Evolutionary conservation across 345 rosid genomes (phyloP).

Genomic region (Turnera subulata): DNA sequence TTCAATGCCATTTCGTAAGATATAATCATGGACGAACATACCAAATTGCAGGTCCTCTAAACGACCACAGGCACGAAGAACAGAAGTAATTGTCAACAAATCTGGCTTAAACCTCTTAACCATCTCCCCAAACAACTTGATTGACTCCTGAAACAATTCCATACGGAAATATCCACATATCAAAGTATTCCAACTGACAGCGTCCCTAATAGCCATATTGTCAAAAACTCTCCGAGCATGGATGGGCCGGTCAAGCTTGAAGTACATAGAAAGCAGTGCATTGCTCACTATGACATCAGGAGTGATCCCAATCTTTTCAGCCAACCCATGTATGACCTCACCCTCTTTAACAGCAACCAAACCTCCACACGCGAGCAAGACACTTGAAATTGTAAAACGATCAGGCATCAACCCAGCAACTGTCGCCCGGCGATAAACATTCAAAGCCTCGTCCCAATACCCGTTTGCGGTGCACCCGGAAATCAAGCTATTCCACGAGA

Average conservation of each 20-base stretch:
- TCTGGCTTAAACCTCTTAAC: constrained; percentile 45
- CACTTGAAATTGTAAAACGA: constrained; percentile 50
- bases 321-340: constrained; percentile 42
- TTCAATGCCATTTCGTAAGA: constrained; percentile 31
- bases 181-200: constrained; percentile 55
- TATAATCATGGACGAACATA: constrained; percentile 42
- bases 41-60: constrained; percentile 36
- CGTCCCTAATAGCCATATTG: constrained; percentile 46
- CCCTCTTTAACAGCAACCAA: constrained; percentile 39
- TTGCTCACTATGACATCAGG: constrained; percentile 40
- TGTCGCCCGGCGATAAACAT: constrained; percentile 26
- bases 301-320: constrained; percentile 42
- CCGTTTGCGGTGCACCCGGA: constrained; percentile 56
- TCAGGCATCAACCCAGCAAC: constrained; percentile 38
- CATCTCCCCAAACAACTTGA: constrained; percentile 36
- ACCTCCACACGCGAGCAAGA: constrained; percentile 57
- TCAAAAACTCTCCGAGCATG: constrained; percentile 49
- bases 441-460: constrained; percentile 41
- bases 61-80: constrained; percentile 61
- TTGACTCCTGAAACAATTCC: constrained; percentile 41
- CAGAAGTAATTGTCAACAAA: constrained; percentile 41
- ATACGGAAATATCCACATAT: constrained; percentile 53
- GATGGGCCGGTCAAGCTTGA: constrained; percentile 34
- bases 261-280: constrained; percentile 58
- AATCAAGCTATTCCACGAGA: constrained; percentile 66